These are phyloP conservation scores for Solioccasus polychromus DNA, from an alignment of 768 basidiomycete species.

Conservation along the genomic window DNA sequence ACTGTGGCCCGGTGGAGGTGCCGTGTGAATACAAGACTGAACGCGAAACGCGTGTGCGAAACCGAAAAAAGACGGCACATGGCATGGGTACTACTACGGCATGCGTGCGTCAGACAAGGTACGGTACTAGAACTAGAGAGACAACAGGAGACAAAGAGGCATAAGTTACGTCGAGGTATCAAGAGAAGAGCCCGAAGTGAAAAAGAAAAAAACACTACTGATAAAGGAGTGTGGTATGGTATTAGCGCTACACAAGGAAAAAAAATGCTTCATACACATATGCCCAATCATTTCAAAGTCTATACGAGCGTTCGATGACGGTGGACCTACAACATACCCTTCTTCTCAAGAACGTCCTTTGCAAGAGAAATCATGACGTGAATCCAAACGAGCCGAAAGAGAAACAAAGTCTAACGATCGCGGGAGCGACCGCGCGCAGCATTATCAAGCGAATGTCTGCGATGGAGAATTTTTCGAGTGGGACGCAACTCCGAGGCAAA, in stretches of 20 bases:
- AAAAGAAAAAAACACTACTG: neutral
- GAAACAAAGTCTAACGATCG: no score
- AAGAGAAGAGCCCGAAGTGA: neutral
- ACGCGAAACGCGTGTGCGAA: no score
- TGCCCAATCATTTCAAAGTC: constrained; percentile 21
- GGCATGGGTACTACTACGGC: constrained; percentile 27
- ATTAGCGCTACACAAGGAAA: constrained; percentile 36
- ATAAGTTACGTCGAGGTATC: constrained; percentile 21
- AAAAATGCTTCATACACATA: constrained; percentile 14
- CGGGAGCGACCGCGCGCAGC: constrained; percentile 21
- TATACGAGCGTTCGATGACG: constrained; percentile 14
- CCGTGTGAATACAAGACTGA: no score
- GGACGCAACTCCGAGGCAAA: constrained; percentile 47
- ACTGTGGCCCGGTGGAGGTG: no score
- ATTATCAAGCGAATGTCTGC: constrained; percentile 50
- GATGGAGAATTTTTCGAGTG: constrained; percentile 39
- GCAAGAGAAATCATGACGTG: no score
- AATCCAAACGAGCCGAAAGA: no score
- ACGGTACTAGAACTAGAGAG: no score
- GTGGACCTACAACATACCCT: constrained; percentile 5
- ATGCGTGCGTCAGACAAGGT: constrained; percentile 19
- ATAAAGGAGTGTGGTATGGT: constrained; percentile 22
- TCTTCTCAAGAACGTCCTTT: constrained; percentile 3
- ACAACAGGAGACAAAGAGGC: no score
- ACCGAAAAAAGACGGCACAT: constrained; percentile 11